These are phyloP conservation scores for Hyaloscypha finlandica DNA, from an alignment of 495 filamentous ascomycete species.

Conservation along the genomic window DNA sequence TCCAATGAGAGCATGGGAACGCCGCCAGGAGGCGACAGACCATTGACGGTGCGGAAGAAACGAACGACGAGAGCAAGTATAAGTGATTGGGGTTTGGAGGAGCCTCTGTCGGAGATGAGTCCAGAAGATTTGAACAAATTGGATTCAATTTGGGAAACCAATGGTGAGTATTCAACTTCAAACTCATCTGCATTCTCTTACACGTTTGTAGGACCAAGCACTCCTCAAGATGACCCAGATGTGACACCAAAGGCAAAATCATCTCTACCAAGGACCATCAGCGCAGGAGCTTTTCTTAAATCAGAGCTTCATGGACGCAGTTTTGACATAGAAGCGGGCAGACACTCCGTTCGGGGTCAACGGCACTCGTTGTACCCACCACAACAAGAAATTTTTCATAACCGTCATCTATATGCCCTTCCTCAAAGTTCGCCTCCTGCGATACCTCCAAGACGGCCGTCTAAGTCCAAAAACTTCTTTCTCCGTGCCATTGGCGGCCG, in stretches of 20 bases:
- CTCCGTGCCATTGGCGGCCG: slow-evolving; percentile 25
- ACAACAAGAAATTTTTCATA: not conserved
- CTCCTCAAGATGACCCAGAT: slow-evolving; percentile 21
- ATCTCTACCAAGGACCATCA: slow-evolving; percentile 16
- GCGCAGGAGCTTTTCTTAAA: slow-evolving; percentile 27
- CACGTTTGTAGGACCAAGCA: not conserved
- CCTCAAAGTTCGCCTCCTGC: slow-evolving; percentile 1
- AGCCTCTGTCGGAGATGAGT: not conserved
- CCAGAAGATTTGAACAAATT: not conserved
- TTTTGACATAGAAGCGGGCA: slow-evolving; percentile 6
- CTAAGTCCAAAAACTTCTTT: slow-evolving; percentile 33
- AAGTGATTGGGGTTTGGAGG: slow-evolving; percentile 20
- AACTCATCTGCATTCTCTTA: not conserved
- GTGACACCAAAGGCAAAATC: slow-evolving; percentile 24
- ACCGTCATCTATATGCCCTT: not conserved
- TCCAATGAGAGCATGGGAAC: slow-evolving; percentile 27
- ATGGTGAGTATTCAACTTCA: slow-evolving; percentile 6
- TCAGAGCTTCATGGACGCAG: slow-evolving; percentile 19
- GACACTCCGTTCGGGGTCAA: slow-evolving; percentile 24
- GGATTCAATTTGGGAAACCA: not conserved
- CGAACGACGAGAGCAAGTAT: slow-evolving; percentile 21
- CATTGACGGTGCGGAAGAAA: slow-evolving; percentile 30
- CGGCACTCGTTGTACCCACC: slow-evolving; percentile 7
- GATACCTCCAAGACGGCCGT: slow-evolving; percentile 20
- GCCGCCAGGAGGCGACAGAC: slow-evolving; percentile 24